Evolutionary conservation across 768 basidiomycete genomes (phyloP), one percentile per base, ranked within the genome.

Genomic region (Agaricus subrufescens): DNA sequence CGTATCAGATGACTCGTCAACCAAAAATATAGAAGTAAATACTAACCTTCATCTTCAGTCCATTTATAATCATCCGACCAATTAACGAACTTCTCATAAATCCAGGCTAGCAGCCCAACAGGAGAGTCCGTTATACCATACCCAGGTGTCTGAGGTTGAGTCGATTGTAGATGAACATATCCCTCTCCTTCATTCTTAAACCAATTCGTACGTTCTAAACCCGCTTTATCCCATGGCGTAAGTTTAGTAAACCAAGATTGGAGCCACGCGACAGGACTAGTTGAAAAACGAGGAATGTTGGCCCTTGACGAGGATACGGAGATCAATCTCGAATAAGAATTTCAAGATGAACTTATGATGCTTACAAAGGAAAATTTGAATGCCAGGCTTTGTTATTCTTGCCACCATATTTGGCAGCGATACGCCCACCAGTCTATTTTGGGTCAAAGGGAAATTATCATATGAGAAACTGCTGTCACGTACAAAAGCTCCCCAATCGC

Each of bases 71-170:
- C 58, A 56, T 83, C 81, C 0, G 76, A 73, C 76, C 75, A 78
- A 30, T 65, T 63, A 26, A 73, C 65, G 14, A 80, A 56, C 46
- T 81, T 79, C 58, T 80, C 78, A 56, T 78, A 81, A 29, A 81
- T 77, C 80, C 80, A 81, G 1, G 72, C 77, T 8, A 82, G 69
- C 23, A 81, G 57, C 1, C 80, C 84, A 5, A 73, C 74, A 9
- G 84, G 85, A 8, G 82, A 84, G 59, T 86, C 84, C 0, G 79
- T 68, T 2, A 86, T 66, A 10, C 69, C 58, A 59, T 85, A 85
- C 0, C 80, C 83, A 4, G 82, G 61, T 0, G 81, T 82, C 59
- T 82, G 81, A 0, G 80, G 80, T 56, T 75, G 71, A 0, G 80
- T 81, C 0, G 73, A 65, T 58, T 80, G 80, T 46, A 69, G 58